Evolutionary conservation across 768 basidiomycete species (phyloP).

Genomic region (Hortiboletus campestris): DNA sequence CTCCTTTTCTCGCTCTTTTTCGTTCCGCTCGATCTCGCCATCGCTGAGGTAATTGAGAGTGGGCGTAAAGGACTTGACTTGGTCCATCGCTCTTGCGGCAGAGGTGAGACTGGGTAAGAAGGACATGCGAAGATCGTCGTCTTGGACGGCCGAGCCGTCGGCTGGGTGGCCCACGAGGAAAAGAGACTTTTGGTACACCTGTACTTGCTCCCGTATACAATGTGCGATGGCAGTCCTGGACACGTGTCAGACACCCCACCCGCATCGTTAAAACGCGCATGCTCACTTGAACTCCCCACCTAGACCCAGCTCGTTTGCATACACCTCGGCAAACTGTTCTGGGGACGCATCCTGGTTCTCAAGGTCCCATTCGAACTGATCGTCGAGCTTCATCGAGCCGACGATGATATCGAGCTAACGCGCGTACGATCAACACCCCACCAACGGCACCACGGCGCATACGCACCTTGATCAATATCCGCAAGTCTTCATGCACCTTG

Average conservation of each 20-base stretch:
- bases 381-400: constrained; percentile 88
- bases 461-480: constrained; percentile 87
- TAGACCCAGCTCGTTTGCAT: constrained; percentile 83
- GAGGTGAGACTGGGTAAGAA: constrained; percentile 81
- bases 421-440: constrained; percentile 3
- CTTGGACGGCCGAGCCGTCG: constrained; percentile 73
- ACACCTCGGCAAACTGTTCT: constrained; percentile 89
- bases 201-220: constrained; percentile 92
- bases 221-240: constrained; percentile 93
- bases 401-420: constrained; percentile 90
- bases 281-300: constrained; percentile 89
- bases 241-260: constrained; percentile 8
- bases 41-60: constrained; percentile 86
- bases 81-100: constrained; percentile 71
- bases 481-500: constrained; percentile 76
- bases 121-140: constrained; percentile 88
- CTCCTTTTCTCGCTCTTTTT: constrained; percentile 94
- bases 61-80: constrained; percentile 81
- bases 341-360: constrained; percentile 77
- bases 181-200: constrained; percentile 87
- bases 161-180: constrained; percentile 87
- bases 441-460: not conserved
- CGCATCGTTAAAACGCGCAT: not conserved
- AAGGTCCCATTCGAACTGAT: constrained; percentile 98
- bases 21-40: constrained; percentile 83